Base-by-base conservation (phyloP, 225 moss, liverwort and hornwort species). In the Pseudisothecium myosuroides region DNA sequence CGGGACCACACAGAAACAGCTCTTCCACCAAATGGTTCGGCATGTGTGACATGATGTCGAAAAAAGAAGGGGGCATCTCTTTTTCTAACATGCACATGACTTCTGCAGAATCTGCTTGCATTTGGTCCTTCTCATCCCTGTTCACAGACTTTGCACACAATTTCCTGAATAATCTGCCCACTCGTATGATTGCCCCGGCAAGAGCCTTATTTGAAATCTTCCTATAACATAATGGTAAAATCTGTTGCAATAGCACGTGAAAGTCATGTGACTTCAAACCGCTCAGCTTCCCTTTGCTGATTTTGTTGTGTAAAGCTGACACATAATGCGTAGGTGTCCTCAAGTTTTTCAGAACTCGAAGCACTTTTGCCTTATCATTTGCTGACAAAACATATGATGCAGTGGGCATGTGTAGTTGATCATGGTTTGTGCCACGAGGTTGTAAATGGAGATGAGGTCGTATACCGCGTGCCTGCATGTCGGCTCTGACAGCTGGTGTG, bases 371-470 rank as follows among this genome's bases (percentile, higher is more conserved):
- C 10, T 65, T 65, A 10, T 65, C 18, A 6, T 36, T 17, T 1
- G 0, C 0, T 2, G 10, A 65, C 2, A 65, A 9, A 1, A 18
- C 36, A 9, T 34, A 65, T 0, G 3, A 34, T 8, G 65, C 65
- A 65, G 34, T 5, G 0, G 65, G 65, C 65, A 36, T 65, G 10
- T 8, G 17, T 0, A 65, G 2, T 10, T 36, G 18, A 4, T 36
- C 18, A 2, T 3, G 2, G 18, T 17, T 36, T 5, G 34, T 5
- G 2, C 65, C 1, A 65, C 5, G 2, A 0, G 65, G 4, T 10
- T 36, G 65, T 2, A 65, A 6, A 19, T 65, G 34, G 4, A 65
- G 17, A 18, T 65, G 65, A 0, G 34, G 5, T 65, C 18, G 5
- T 1, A 65, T 65, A 2, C 65, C 65, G 0, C 10, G 36, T 18